Base-by-base conservation (phyloP, 108 stramenopile genomes). In the Cyclotella atomus region DNA sequence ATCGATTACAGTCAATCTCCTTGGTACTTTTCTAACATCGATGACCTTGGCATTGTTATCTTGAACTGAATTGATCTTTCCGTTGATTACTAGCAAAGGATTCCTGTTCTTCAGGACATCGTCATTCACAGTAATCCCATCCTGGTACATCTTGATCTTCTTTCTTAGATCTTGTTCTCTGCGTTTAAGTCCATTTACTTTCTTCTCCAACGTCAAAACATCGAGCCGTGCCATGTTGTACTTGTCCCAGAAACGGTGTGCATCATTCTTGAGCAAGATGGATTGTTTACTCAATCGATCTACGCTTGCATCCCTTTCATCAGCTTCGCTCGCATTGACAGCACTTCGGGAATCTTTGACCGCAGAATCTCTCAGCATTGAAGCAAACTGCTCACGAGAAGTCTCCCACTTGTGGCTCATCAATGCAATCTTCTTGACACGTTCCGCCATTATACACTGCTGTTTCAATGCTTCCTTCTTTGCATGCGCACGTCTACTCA, bases 81-180 rank as follows among this genome's bases (percentile, higher is more conserved):
- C 80, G 59, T 81, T 81, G 46, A 81, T 72, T 3, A 81, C 80
- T 36, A 81, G 41, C 56, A 81, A 61, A 8, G 75, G 55, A 66
- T 81, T 81, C 6, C 70, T 34, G 15, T 77, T 60, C 38, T 66
- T 81, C 59, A 81, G 46, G 3, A 81, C 80, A 53, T 71, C 80
- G 65, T 81, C 70, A 43, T 81, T 81, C 14, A 81, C 75, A 27
- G 70, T 77, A 36, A 66, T 65, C 12, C 80, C 69, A 71, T 81
- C 75, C 1, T 59, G 55, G 33, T 76, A 81, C 20, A 36, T 30
- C 34, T 71, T 81, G 25, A 81, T 61, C 33, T 81, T 76, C 16
- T 36, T 53, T 49, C 52, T 25, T 32, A 76, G 66, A 7, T 77
- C 65, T 32, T 70, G 41, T 54, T 81, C 75, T 54, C 35, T 70